These are phyloP conservation scores for Verticillium nonalfalfae DNA, from an alignment of 2,329 filamentous ascomycete species.

Conservation along the genomic window DNA sequence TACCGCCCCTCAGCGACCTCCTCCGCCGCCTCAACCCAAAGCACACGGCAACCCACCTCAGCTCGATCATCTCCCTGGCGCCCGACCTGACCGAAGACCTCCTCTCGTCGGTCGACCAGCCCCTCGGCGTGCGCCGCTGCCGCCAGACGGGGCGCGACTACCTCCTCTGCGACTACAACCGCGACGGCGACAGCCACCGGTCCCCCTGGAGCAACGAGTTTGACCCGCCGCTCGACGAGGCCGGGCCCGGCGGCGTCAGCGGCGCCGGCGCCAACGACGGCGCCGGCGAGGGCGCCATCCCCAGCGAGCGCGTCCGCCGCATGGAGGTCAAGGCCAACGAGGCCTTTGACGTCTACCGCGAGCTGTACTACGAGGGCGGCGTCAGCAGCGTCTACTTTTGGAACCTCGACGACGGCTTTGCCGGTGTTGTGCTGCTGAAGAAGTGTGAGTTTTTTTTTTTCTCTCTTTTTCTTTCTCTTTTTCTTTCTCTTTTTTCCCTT, in stretches of 20 bases:
- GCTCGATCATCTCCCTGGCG: constrained; percentile 79
- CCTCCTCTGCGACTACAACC: constrained; percentile 98
- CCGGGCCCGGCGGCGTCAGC: constrained; percentile 42
- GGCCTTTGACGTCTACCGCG: constrained; percentile 93
- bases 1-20: constrained; percentile 69
- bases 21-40: constrained; percentile 96
- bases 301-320: constrained; percentile 83
- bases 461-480: too few species aligned
- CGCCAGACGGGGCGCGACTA: constrained; percentile 88
- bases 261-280: constrained; percentile 48
- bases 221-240: constrained; percentile 75
- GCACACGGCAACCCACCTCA: constrained; percentile 81
- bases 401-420: constrained; percentile 97
- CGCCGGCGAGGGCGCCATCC: constrained; percentile 73
- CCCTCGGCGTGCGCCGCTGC: constrained; percentile 80
- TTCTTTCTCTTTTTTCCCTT: too few species aligned
- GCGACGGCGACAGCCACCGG: constrained; percentile 94
- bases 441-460: constrained; percentile 69
- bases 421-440: constrained; percentile 91
- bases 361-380: constrained; percentile 95
- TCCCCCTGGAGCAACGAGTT: constrained; percentile 99
- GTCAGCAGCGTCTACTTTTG: constrained; percentile 96
- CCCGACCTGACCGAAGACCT: constrained; percentile 95
- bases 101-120: constrained; percentile 94
- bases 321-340: constrained; percentile 94